Base-by-base conservation (phyloP, 345 rosid species). In the Raphanus raphanistrum region DNA sequence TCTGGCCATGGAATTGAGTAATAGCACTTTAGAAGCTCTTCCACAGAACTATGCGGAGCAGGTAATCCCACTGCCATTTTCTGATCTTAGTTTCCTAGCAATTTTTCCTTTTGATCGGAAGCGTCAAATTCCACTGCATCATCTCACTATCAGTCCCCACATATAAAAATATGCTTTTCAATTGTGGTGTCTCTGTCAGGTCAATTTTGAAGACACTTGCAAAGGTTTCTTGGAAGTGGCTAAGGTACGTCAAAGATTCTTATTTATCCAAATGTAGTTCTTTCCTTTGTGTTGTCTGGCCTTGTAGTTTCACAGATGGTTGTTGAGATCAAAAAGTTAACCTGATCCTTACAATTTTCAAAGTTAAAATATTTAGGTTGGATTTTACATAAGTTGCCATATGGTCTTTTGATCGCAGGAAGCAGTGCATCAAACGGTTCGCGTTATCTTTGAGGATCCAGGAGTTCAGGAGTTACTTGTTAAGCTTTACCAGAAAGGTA, bases 161-260 rank as follows among this genome's bases (percentile, higher is more conserved):
- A 63, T 41, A 41, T 72, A 60, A 15, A 43, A 33, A n/a, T 3
- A 45, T 70, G 63, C 50, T 54, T 43, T 72, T 7, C 28, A 57
- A 8, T 16, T 73, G 48, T 72, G 54, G 10, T 62, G 29, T 62
- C 76, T 67, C 84, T 57, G 61, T 55, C 86, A 93, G 98, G 94
- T 95, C 59, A 92, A 91, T 75, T 95, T 95, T 88, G 99, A 95
- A 86, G 99, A 95, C 86, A 87, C 98, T 15, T 95, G 97, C 91
- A 95, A 90, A 91, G 98, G 99, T 66, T 95, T 95, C 82, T 85
- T 90, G 35, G 98, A 95, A 84, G 98, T 95, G 81, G 93, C 96
- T 21, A 95, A 93, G 98, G 99, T 95, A 80, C 6, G 66, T 69
- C 27, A 48, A 73, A 66, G 33, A 58, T 68, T 50, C 50, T 11